Conservation (phyloP, 176 grass and related monocot genomes). For the Juncus inflexus region DNA sequence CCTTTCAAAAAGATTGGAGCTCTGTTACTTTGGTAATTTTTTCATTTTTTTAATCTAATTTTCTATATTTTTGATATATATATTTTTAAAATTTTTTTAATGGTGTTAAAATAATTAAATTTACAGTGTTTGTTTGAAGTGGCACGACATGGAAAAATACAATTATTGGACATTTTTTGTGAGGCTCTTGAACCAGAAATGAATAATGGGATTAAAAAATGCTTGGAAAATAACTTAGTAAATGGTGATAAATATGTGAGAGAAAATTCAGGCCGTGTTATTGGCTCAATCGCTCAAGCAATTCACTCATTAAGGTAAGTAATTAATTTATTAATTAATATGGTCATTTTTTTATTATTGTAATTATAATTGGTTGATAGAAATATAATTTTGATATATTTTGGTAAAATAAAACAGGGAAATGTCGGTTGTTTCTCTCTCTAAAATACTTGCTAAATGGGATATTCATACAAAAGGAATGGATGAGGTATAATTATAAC, state of each 20-base stretch:
- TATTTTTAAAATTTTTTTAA: neutral
- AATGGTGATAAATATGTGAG: constrained; percentile 22
- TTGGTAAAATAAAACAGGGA: constrained; percentile 52
- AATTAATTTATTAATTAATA: constrained; percentile 18
- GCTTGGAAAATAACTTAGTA: constrained; percentile 28
- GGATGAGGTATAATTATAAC: constrained; percentile 47
- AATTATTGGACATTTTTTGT: constrained; percentile 79
- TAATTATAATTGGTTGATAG: constrained; percentile 12
- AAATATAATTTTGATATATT: constrained; percentile 25
- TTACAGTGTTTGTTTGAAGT: constrained; percentile 81
- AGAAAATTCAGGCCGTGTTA: constrained; percentile 32
- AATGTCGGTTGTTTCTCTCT: constrained; percentile 51
- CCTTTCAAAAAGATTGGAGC: constrained; percentile 57
- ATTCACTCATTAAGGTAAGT: constrained; percentile 52
- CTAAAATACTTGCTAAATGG: constrained; percentile 60
- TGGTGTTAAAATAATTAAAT: constrained; percentile 22
- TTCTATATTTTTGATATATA: neutral
- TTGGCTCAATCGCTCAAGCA: constrained; percentile 47
- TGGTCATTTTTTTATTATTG: neutral
- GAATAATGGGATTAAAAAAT: constrained; percentile 24
- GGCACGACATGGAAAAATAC: constrained; percentile 61
- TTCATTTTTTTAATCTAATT: neutral
- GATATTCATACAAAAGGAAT: constrained; percentile 49
- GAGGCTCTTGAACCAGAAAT: constrained; percentile 55
- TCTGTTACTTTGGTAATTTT: constrained; percentile 64